Evolutionary conservation across 495 filamentous ascomycete genomes (phyloP).

Genomic region (Aspergillus steynii): DNA sequence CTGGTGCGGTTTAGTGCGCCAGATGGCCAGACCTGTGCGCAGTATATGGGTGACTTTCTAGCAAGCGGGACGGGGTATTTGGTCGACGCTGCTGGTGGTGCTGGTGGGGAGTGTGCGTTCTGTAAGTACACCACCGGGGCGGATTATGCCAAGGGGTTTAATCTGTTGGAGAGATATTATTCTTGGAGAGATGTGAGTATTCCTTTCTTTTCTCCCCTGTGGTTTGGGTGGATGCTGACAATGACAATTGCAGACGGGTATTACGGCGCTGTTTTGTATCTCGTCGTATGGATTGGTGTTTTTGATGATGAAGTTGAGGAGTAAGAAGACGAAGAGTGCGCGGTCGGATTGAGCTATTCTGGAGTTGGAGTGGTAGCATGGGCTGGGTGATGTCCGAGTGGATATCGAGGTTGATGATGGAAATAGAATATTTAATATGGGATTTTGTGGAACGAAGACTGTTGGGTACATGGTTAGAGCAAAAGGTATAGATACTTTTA

Average conservation of each 20-base stretch:
- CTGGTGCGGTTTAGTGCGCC: conserved; percentile 64
- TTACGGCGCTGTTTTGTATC: conserved; percentile 46
- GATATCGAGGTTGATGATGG: too few species aligned
- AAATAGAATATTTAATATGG: too few species aligned
- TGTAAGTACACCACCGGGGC: conserved; percentile 52
- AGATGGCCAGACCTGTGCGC: conserved; percentile 61
- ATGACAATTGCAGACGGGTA: conserved; percentile 36
- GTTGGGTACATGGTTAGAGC: neutral
- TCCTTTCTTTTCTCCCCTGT: neutral
- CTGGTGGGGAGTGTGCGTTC: conserved; percentile 59
- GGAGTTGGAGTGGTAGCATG: too few species aligned
- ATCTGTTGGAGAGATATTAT: conserved; percentile 40
- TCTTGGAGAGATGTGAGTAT: conserved; percentile 45
- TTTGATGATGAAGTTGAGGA: conserved; percentile 46
- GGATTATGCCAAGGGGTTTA: conserved; percentile 43
- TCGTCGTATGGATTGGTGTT: conserved; percentile 39
- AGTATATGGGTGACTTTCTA: conserved; percentile 63
- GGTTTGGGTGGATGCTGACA: neutral
- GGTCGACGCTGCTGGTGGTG: conserved; percentile 51
- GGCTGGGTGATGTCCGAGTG: too few species aligned
- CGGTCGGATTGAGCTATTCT: conserved; percentile 16
- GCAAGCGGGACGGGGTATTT: conserved; percentile 56
- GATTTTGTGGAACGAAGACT: too few species aligned
- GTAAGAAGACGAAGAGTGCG: conserved; percentile 45
- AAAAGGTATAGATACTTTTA: neutral